Evolutionary conservation across 768 basidiomycete genomes (phyloP).

Genomic region (Boletus sensibilis): DNA sequence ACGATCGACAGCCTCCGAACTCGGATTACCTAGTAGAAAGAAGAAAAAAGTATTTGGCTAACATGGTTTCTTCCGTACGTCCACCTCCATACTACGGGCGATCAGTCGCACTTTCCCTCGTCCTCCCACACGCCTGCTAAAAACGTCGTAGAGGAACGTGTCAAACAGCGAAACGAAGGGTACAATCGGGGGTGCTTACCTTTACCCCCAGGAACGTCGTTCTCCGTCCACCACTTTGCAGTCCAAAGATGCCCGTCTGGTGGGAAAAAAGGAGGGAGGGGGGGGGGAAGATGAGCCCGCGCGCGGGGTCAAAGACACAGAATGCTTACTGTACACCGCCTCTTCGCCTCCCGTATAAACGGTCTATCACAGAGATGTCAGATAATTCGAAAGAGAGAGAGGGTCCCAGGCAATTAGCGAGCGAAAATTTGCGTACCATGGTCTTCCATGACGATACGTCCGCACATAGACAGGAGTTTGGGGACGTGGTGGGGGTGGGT

Average conservation of each 20-base stretch:
- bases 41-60: not conserved
- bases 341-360: constrained; percentile 40
- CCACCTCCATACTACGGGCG: not conserved
- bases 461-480: constrained; percentile 38
- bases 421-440: constrained; percentile 14
- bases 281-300: not conserved
- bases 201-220: constrained; percentile 34
- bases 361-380: constrained; percentile 8
- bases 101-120: constrained; percentile 33
- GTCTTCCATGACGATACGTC: constrained; percentile 43
- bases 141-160: constrained; percentile 1
- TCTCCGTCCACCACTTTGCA: constrained; percentile 51
- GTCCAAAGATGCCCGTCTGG: constrained; percentile 49
- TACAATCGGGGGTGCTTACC: constrained; percentile 4
- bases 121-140: constrained; percentile 35
- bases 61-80: too few relatives aligned
- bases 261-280: not conserved
- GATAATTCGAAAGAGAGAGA: not conserved
- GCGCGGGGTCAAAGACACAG: not conserved
- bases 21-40: too few relatives aligned
- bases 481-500: constrained; percentile 14
- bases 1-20: not conserved
- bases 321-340: constrained; percentile 38
- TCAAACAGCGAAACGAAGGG: not conserved
- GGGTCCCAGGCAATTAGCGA: not conserved